Evolutionary conservation across 148 eudicot genomes (phyloP).

Genomic region (Rhododendron ovatum): DNA sequence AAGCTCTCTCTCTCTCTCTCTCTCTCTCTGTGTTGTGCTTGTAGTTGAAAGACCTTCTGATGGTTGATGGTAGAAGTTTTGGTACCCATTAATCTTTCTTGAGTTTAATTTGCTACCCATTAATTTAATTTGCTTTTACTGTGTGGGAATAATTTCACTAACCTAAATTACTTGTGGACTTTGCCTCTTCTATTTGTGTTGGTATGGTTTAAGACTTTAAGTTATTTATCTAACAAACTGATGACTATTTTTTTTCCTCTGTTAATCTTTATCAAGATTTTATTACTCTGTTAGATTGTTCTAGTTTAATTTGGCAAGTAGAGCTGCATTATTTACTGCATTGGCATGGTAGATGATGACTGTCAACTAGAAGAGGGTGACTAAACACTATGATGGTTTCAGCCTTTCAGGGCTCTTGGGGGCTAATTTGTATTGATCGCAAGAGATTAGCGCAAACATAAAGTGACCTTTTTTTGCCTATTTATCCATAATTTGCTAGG

Average conservation of each 20-base stretch:
- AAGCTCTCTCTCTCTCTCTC: constrained; percentile 1
- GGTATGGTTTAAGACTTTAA: background rate
- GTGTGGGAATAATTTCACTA: background rate
- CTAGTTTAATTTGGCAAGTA: background rate
- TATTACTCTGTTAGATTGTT: background rate
- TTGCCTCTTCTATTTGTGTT: background rate
- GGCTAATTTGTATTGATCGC: background rate
- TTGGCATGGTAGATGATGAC: background rate
- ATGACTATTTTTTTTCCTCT: background rate
- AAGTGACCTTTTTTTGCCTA: background rate
- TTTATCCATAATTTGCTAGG: background rate
- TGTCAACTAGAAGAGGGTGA: background rate
- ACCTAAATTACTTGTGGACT: background rate
- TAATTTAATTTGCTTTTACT: background rate
- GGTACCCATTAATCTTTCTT: background rate
- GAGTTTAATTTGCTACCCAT: background rate
- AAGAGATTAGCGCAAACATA: background rate
- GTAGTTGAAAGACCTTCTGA: background rate
- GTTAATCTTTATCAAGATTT: background rate
- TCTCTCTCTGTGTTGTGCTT: background rate
- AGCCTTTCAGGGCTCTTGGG: background rate
- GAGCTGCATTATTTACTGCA: background rate
- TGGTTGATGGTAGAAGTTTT: background rate
- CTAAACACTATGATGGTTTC: background rate
- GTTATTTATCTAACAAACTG: background rate